These are phyloP conservation scores for Sclerotinia minor DNA, from an alignment of 2,329 filamentous ascomycete species.

Conservation along the genomic window DNA sequence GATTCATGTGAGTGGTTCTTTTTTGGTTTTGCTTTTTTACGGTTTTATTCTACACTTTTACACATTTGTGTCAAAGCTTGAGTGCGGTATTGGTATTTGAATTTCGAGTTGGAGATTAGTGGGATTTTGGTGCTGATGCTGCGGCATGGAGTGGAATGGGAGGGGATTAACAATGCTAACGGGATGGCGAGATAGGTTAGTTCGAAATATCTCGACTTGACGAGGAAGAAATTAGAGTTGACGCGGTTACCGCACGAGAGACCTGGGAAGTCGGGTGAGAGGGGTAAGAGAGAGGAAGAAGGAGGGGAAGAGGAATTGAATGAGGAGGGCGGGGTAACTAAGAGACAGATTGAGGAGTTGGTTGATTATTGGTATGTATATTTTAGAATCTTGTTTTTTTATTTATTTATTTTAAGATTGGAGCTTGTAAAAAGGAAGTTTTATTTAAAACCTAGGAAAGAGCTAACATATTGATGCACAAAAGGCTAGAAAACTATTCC, in stretches of 20 bases:
- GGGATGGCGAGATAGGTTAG: conserved; percentile 53
- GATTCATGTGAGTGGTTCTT: conserved; percentile 52
- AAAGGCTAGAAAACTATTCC: conserved; percentile 64
- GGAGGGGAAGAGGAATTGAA: conserved; percentile 1
- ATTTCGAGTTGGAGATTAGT: neutral
- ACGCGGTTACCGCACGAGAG: conserved; percentile 62
- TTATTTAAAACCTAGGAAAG: neutral
- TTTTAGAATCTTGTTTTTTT: neutral
- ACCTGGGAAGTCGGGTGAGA: neutral
- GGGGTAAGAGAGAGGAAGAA: neutral
- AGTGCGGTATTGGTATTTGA: neutral
- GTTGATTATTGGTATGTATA: conserved; percentile 62
- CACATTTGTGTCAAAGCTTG: neutral
- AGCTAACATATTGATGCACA: neutral
- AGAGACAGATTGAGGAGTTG: conserved; percentile 61
- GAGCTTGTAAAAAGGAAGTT: neutral
- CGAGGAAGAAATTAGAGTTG: conserved; percentile 65
- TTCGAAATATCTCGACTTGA: conserved; percentile 65
- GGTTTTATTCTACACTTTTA: neutral
- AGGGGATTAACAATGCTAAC: neutral
- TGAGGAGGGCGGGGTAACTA: conserved; percentile 57
- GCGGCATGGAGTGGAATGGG: neutral
- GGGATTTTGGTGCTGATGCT: too few relatives aligned
- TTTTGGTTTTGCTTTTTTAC: neutral
- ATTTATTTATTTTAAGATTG: neutral